Base-by-base conservation (phyloP, 495 filamentous ascomycete genomes). In the Chaetomium tenue region DNA sequence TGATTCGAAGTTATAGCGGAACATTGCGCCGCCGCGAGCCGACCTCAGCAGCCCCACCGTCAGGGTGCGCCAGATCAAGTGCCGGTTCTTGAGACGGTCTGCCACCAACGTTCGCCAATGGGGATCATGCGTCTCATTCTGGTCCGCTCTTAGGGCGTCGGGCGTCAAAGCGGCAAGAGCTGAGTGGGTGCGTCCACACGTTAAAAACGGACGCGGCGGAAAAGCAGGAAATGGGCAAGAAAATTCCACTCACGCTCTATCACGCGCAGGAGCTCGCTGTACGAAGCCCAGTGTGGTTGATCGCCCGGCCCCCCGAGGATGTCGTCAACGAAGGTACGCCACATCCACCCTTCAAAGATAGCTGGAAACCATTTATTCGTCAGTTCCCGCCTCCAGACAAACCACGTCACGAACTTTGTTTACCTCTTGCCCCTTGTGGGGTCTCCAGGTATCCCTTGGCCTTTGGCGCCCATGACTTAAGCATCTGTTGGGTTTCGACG, bases 381-480 rank as follows among this genome's bases (percentile, higher is more conserved):
- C 18, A 47, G 44, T n/a, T 6, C 2, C 44, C 44, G 44, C 33
- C 3, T 11, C 33, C 33, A 22, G 22, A 22, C 18, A 22, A 22
- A 2, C 44, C 18, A 20, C 9, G 5, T 22, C 7, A 5, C 4
- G 16, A 20, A 47, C 7, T 47, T n/a, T 3, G 16, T n/a, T 22
- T 47, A n/a, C 44, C n/a, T 47, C 16, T 22, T 47, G 44, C 44
- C 3, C 44, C 44, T 9, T 22, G 13, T 4, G 16, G n/a, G 6
- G 44, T 47, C 44, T 47, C 44, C n/a, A 47, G 7, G 48, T 51
- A 25, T 26, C 25, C 23, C 48, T 51, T 51, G 48, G 44, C 44
- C 5, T 47, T 47, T 47, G 44, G 44, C 18, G 44, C 44, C 44
- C 44, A 47, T 18, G 18, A 4, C n/a, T 22, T 47, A 4, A 47